Conservation (phyloP, 148 eudicot genomes). For the Vaccinium corymbosum region DNA sequence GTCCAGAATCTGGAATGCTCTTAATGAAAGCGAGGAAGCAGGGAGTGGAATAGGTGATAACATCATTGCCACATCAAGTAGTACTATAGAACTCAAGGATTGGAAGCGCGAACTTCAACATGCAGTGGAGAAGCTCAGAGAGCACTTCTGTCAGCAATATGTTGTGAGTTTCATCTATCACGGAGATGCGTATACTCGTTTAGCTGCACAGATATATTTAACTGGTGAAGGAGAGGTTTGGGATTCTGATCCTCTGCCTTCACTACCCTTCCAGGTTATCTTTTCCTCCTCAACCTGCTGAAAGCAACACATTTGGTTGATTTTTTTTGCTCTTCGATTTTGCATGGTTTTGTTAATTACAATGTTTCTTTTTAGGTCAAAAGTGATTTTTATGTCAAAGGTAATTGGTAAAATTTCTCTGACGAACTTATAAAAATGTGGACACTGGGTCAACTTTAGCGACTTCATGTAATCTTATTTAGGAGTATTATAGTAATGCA, state of each 20-base stretch:
- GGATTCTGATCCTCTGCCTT: conserved; percentile 82
- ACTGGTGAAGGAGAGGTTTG: conserved; percentile 57
- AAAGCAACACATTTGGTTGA: background rate
- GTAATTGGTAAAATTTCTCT: background rate
- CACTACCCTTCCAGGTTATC: conserved; percentile 93
- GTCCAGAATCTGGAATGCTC: conserved; percentile 63
- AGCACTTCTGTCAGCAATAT: conserved; percentile 92
- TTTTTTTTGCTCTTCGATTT: background rate
- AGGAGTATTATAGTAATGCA: background rate
- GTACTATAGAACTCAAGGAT: conserved; percentile 69
- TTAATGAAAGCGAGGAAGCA: conserved; percentile 61
- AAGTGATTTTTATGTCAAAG: no score
- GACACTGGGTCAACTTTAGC: background rate
- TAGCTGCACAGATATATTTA: conserved; percentile 83
- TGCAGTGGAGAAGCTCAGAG: conserved; percentile 88
- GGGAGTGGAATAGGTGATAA: conserved; percentile 39
- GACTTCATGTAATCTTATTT: background rate
- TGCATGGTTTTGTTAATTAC: background rate
- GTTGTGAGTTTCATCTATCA: conserved; percentile 84
- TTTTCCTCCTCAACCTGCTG: conserved; percentile 1
- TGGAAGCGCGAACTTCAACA: conserved; percentile 95
- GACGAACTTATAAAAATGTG: background rate
- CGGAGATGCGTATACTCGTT: conserved; percentile 79
- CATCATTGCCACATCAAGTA: conserved; percentile 36
- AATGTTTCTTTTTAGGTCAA: background rate